Base-by-base conservation (phyloP, 2,329 filamentous ascomycete species). In the Aspergillus brunneoviolaceus region DNA sequence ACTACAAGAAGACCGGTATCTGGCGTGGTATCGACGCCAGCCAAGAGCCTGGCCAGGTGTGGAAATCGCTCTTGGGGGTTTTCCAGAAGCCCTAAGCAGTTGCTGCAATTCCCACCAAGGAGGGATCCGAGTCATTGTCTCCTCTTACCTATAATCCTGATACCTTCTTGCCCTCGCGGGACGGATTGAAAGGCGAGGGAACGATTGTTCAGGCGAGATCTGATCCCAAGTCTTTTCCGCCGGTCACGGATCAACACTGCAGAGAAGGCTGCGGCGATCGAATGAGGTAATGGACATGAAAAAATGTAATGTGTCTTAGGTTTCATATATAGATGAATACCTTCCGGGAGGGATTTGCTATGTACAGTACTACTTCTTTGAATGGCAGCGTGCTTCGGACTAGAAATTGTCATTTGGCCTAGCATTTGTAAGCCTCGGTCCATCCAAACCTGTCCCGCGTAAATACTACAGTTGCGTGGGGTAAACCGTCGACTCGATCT, bases 1-100 rank as follows among this genome's bases (percentile, higher is more conserved):
- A 99, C 85, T 99, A 99, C 87, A 90, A 96, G 82, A 92, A 92
- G 81, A 96, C 91, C 53, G 93, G 93, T 69, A 97, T 99, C 83
- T 99, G 95, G 95, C 89, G 89, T 79, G 89, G 90, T 64, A 87
- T 99, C 71, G 95, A 99, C 77, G 95, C 95, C 66, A 96, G 91
- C 82, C 92, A 99, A 83, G 89, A 96, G 81, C 95, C 95, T 21
- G 91, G 91, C 51, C 89, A 93, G 78, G 95, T 99, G 63, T 99
- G 95, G 95, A 93, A 92, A 84, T 91, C 88, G 77, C 82, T 99
- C 77, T 83, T 98, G 64, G 86, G 87, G 72, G 88, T 97, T 70
- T 94, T 99, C 74, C 86, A 86, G 70, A 82, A 88, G 67, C 82
- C 84, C 74, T 76, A 75, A 56, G 35, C 45, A 50, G 42, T 42